Base-by-base conservation (phyloP, 805 yeast species). In the Jamesozyma piceae region DNA sequence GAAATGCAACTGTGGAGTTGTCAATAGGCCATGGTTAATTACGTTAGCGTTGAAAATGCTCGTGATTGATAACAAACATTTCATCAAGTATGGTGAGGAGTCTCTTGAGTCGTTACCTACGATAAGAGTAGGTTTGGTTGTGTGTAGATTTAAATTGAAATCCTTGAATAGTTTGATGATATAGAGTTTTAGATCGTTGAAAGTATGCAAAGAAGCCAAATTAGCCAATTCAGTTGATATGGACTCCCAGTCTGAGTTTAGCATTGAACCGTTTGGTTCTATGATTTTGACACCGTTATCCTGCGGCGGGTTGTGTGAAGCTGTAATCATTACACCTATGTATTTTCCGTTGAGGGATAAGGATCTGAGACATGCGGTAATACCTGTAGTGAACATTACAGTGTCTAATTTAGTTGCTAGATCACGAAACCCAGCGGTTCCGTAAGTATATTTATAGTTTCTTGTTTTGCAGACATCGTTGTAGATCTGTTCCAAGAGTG, bases 351-450 rank as follows among this genome's bases (percentile, higher is more conserved):
- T 65, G 27, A 83, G 65, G 46, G 68, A 72, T 45, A 80, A 73
- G n/a, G 97, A 88, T 55, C 98, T 72, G 48, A 92, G 66, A 1
- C 80, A 68, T 0, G 98, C 97, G 22, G 89, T 60, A 17, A 88
- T 68, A 2, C 96, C 95, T 15, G 83, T 87, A 5, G 90, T 73
- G 61, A 77, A 85, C 62, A 86, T 82, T 27, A 89, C 90, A 15
- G 87, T 80, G 57, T 86, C 95, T 49, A 90, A 66, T 15, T 71
- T 63, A 18, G 64, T 58, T 1, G 95, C 89, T 38, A 75, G 67
- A 66, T 80, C 80, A 45, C 98, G 75, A 66, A 92, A 92, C 8
- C 98, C 98, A 2, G 98, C 98, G 1, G 98, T 92, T n/a, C 98
- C 98, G 55, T 92, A 92, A 15, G 75, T 64, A 56, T 77, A 81